These are phyloP conservation scores for Talaromyces nanjingensis DNA, from an alignment of 495 filamentous ascomycete genomes.

Conservation along the genomic window DNA sequence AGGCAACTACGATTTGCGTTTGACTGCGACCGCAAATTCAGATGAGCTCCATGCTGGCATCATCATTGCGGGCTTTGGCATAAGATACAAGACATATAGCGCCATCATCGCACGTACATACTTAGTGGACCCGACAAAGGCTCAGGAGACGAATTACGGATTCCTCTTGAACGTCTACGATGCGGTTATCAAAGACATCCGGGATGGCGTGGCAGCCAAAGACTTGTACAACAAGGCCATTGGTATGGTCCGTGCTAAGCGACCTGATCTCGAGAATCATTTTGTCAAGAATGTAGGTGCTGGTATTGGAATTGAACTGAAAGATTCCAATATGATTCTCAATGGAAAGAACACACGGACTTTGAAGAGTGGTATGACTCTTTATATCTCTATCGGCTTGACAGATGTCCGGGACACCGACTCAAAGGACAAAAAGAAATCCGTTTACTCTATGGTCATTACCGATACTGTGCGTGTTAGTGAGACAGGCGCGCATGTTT, in stretches of 20 bases:
- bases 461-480: conserved; percentile 90
- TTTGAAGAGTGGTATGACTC: conserved; percentile 93
- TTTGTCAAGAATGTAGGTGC: conserved; percentile 85
- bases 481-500: conserved; percentile 64
- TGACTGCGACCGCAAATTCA: conserved; percentile 65
- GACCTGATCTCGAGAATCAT: conserved; percentile 88
- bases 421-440: conserved; percentile 78
- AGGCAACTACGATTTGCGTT: conserved; percentile 84
- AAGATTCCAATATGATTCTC: conserved; percentile 72
- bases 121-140: conserved; percentile 91
- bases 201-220: conserved; percentile 79
- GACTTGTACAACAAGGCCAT: conserved; percentile 90
- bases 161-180: conserved; percentile 83
- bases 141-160: conserved; percentile 90
- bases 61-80: conserved; percentile 83
- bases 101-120: conserved; percentile 88
- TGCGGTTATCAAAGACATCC: conserved; percentile 76
- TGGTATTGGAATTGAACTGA: conserved; percentile 87
- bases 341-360: conserved; percentile 76
- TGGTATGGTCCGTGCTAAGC: conserved; percentile 68
- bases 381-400: conserved; percentile 82
- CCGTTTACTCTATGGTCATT: conserved; percentile 79
- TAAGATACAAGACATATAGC: conserved; percentile 91
- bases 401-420: conserved; percentile 76
- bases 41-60: conserved; percentile 87